phyloP scores from a whole-genome alignment of 352 stramenopile genomes.

The Globisporangium paddicum region DNA sequence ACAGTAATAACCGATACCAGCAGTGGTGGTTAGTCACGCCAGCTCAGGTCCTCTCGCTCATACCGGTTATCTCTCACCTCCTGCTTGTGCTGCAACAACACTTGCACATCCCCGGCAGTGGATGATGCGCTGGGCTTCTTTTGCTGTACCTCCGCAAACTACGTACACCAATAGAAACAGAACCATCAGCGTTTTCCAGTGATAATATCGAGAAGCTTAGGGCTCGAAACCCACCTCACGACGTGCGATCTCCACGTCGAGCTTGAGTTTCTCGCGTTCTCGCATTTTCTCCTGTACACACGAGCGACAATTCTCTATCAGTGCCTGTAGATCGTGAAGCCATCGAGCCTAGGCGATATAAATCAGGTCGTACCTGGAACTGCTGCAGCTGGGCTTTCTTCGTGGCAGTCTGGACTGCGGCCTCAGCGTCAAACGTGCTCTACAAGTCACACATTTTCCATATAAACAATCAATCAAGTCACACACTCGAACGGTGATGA shows the following conservation, averaged over 20 bases:
- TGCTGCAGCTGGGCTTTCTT: conserved; percentile 29
- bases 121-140: background rate
- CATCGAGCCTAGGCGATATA: background rate
- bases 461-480: background rate
- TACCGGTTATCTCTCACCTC: background rate
- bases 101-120: background rate
- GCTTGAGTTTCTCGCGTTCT: conserved; percentile 24
- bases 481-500: conserved; percentile 9
- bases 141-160: conserved; percentile 12
- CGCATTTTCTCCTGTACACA: conserved; percentile 23
- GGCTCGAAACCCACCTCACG: conserved; percentile 16
- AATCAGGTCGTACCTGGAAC: conserved; percentile 22
- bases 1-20: background rate
- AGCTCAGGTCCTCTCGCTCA: background rate
- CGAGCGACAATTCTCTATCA: background rate
- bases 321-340: background rate
- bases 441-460: background rate
- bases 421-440: conserved; percentile 17
- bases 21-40: background rate
- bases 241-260: conserved; percentile 24
- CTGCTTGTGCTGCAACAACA: conserved; percentile 8
- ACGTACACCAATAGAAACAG: background rate
- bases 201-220: background rate
- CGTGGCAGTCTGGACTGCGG: conserved; percentile 22
- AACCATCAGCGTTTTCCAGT: background rate